Base-by-base conservation (phyloP, 2,329 filamentous ascomycete species). In the Fusarium sp. region DNA sequence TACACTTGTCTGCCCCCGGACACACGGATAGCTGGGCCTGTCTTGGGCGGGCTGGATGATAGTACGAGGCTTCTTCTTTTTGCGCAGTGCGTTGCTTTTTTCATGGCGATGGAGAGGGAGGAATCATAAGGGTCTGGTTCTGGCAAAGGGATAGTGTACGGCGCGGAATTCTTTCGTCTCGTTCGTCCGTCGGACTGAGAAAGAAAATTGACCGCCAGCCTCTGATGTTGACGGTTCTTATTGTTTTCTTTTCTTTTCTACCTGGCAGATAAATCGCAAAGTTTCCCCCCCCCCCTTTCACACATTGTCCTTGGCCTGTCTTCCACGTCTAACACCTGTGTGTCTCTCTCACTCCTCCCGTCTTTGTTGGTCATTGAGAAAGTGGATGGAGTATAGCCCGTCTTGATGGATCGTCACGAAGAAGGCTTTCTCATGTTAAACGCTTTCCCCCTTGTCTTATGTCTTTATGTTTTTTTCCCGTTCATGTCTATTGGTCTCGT, bases 131-230 rank as follows among this genome's bases (percentile, higher is more conserved):
- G 75, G 64, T 79, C 77, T 75, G 70, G 74, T 75, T 75, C 75
- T 74, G 73, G 74, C 56, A 72, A 55, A 68, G 77, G 78, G 69
- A 73, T 78, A 77, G 77, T 79, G 75, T 75, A 75, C 73, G 77
- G 75, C 75, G 77, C 75, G 75, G 76, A 74, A 65, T 70, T 4
- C 69, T 72, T 75, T 60, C 71, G 69, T 67, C 69, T 77, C 69
- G 67, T 73, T 73, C 65, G 65, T 73, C 69, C 60, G 63, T 68
- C 67, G 62, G 69, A 72, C 65, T 68, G 65, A 49, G 34, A 36
- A 36, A 70, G 45, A 45, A 51, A 62, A 62, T 56, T 54, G 60
- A 67, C 68, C 48, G 67, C 51, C 67, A 66, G 46, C 58, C 52
- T 65, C 55, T 36, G 12, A 38, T 60, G 63, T 58, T 73, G 69